Evolutionary conservation across 805 yeast species (phyloP).

Genomic region (Kodamaea kaohsiungensis): DNA sequence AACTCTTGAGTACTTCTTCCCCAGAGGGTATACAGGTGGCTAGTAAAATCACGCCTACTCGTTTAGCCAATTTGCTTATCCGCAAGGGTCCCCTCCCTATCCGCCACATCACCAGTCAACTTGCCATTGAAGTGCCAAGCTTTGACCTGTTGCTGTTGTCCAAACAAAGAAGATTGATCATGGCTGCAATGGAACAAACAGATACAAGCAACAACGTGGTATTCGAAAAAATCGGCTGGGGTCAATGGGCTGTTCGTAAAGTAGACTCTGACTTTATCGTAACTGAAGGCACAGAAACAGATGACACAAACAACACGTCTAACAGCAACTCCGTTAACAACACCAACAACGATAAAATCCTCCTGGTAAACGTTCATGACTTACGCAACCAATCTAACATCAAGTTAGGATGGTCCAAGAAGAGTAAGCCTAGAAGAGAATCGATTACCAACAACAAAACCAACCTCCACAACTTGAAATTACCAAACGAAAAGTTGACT

Average conservation of each 20-base stretch:
- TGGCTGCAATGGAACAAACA: constrained; percentile 82
- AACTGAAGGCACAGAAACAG: constrained; percentile 44
- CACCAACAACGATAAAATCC: constrained; percentile 5
- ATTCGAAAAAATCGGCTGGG: constrained; percentile 97
- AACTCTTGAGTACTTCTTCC: constrained; percentile 67
- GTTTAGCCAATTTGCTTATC: constrained; percentile 66
- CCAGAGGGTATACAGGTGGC: constrained; percentile 91
- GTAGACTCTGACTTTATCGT: constrained; percentile 47
- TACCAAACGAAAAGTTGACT: constrained; percentile 34
- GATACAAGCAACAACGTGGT: constrained; percentile 60
- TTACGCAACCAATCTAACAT: constrained; percentile 33
- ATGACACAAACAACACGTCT: not conserved
- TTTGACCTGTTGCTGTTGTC: constrained; percentile 80
- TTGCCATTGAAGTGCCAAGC: constrained; percentile 71
- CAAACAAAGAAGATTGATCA: constrained; percentile 86
- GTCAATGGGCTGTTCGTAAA: constrained; percentile 86
- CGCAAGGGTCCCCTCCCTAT: constrained; percentile 87
- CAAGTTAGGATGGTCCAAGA: constrained; percentile 44
- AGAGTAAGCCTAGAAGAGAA: constrained; percentile 43
- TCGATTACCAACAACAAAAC: constrained; percentile 49
- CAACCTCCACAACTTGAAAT: constrained; percentile 46
- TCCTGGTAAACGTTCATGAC: constrained; percentile 30
- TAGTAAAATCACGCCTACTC: constrained; percentile 75
- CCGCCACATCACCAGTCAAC: constrained; percentile 80
- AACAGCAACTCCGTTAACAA: not conserved